Conservation (phyloP, 139 green algal genomes). For the Coelastrella sp. region DNA sequence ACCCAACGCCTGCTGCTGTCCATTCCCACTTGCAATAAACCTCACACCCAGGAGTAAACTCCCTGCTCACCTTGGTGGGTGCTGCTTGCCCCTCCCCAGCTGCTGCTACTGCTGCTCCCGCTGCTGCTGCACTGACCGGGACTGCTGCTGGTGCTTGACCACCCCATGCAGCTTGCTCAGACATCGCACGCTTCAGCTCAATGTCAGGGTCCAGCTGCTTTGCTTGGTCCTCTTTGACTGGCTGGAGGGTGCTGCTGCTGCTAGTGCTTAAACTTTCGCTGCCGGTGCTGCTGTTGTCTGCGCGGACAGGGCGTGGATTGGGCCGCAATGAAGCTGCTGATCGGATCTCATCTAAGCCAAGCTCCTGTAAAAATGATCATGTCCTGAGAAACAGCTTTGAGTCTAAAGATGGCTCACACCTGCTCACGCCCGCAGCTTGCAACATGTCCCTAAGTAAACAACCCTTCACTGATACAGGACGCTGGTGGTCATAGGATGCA, state of each 20-base stretch:
- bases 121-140: slow-evolving; percentile 4
- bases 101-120: slow-evolving; percentile 21
- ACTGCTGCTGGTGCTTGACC: slow-evolving; percentile 6
- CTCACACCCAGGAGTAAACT: not conserved
- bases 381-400: too few species aligned
- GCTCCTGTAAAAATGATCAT: slow-evolving; percentile 71
- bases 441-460: too few species aligned
- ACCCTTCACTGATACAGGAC: not conserved
- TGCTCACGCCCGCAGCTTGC: too few species aligned
- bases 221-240: slow-evolving; percentile 46
- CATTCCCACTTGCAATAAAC: not conserved
- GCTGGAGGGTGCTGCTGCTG: not conserved
- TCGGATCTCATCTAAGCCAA: slow-evolving; percentile 94
- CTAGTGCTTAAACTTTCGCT: not conserved
- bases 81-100: slow-evolving; percentile 35
- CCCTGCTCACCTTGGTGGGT: not conserved
- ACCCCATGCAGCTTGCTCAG: slow-evolving; percentile 84
- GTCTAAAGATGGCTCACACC: too few species aligned
- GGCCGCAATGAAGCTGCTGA: slow-evolving; percentile 56
- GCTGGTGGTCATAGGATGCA: not conserved
- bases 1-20: not conserved
- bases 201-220: slow-evolving; percentile 82
- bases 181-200: slow-evolving; percentile 80
- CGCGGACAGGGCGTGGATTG: slow-evolving; percentile 7
- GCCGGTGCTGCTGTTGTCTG: not conserved